Percentiles rank a stretch among this genome's conserved stretches.
Evolutionary conservation across 2,329 filamentous ascomycete species (phyloP).

Genomic region (Xylaria sp.): DNA sequence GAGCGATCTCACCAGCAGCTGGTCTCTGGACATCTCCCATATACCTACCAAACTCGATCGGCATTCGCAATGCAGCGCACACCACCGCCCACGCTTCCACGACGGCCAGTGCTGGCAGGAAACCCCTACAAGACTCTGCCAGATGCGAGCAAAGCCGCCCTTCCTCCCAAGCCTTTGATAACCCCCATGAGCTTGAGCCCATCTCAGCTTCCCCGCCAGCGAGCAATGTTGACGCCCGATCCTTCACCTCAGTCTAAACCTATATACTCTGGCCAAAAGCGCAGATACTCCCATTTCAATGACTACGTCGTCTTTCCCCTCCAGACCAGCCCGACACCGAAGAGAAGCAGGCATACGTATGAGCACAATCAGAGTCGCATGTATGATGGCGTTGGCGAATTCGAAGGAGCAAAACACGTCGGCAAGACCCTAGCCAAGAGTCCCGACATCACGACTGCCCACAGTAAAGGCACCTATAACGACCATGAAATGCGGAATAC

Average conservation of each 20-base stretch:
- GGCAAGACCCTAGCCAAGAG: not conserved
- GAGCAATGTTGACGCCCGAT: not conserved
- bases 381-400: not conserved
- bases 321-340: not conserved
- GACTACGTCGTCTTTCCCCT: not conserved
- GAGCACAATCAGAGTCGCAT: not conserved
- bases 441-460: not conserved
- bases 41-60: no score
- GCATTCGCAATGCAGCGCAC: slow-evolving; percentile 14
- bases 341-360: not conserved
- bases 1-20: not conserved
- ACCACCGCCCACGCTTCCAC: not conserved
- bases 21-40: not conserved
- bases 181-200: slow-evolving; percentile 7
- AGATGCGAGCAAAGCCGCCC: slow-evolving; percentile 28
- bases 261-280: not conserved
- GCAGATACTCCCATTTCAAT: not conserved
- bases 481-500: no score
- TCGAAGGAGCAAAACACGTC: not conserved
- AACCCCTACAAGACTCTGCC: slow-evolving; percentile 19
- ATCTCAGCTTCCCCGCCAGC: not conserved
- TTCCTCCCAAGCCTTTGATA: slow-evolving; percentile 16
- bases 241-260: not conserved
- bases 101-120: not conserved
- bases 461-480: not conserved